phyloP scores from a whole-genome alignment of 805 yeast species.

The Jamesozyma rosinii region DNA sequence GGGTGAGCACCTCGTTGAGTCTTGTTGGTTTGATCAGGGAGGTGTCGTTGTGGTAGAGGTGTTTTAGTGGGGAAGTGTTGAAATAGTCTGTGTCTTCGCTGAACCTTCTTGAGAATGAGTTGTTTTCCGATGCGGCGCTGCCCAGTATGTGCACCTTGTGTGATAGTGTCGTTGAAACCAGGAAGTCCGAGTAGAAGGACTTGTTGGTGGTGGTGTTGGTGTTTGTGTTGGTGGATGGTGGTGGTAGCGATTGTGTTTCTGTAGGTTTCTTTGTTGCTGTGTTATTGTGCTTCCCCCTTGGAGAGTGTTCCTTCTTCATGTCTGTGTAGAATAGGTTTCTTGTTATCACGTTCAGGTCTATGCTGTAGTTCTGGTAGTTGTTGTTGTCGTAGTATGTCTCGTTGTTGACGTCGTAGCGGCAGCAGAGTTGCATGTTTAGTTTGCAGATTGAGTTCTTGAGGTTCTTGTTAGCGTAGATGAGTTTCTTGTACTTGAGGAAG shows the following conservation, averaged over 20 bases:
- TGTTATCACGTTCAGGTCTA: conserved; percentile 8
- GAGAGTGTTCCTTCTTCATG: neutral
- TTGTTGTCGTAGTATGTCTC: conserved; percentile 32
- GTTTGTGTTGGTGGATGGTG: neutral
- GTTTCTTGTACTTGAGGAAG: conserved; percentile 18
- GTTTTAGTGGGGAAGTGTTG: conserved; percentile 29
- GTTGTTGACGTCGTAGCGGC: conserved; percentile 27
- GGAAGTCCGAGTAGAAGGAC: conserved; percentile 10
- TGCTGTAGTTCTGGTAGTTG: conserved; percentile 27
- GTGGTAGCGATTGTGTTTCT: neutral
- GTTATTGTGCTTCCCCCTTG: too few species aligned
- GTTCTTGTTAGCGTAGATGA: conserved; percentile 9
- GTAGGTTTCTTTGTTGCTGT: neutral
- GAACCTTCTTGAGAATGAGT: conserved; percentile 14
- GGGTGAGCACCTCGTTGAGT: conserved; percentile 13
- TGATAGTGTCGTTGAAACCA: conserved; percentile 16
- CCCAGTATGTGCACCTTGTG: conserved; percentile 8
- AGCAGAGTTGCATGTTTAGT: conserved; percentile 24
- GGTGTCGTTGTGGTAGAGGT: conserved; percentile 24
- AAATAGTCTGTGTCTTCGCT: conserved; percentile 28
- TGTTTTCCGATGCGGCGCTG: conserved; percentile 2
- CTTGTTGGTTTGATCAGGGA: conserved; percentile 18
- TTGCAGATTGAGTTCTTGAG: conserved; percentile 5
- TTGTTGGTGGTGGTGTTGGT: neutral
- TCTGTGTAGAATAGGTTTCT: neutral